Percentiles rank a stretch among this genome's conserved stretches.
Evolutionary conservation across 1,284 basidiomycete species (phyloP).

Genomic region (Ceratobasidium sp.): DNA sequence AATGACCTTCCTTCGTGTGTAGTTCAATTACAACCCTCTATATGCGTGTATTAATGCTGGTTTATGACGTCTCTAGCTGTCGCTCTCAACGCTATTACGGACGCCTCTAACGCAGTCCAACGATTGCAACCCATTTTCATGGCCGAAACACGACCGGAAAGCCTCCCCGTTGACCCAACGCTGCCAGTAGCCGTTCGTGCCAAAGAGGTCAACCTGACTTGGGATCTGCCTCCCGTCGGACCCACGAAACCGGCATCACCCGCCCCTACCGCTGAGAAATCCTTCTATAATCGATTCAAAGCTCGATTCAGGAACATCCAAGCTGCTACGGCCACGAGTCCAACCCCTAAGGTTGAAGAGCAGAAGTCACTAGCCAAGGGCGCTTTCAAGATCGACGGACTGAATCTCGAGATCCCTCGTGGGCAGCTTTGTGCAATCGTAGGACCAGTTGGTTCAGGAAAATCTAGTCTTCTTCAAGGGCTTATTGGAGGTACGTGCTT

Average conservation of each 20-base stretch:
- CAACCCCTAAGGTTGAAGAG: conserved; percentile 34
- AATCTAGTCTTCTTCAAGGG: conserved; percentile 80
- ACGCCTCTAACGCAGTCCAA: conserved; percentile 80
- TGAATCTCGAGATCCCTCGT: conserved; percentile 69
- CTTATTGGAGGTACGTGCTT: conserved; percentile 80
- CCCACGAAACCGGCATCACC: conserved; percentile 53
- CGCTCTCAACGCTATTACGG: conserved; percentile 80
- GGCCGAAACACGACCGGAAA: conserved; percentile 71
- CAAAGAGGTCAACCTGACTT: conserved; percentile 79
- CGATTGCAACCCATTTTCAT: conserved; percentile 80
- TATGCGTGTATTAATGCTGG: not conserved
- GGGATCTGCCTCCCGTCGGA: conserved; percentile 80
- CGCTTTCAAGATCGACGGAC: conserved; percentile 60
- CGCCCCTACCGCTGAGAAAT: conserved; percentile 54
- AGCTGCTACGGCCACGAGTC: conserved; percentile 46
- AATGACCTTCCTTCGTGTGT: conserved; percentile 78
- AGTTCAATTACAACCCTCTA: conserved; percentile 11
- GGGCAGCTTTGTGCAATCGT: conserved; percentile 75
- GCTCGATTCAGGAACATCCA: conserved; percentile 41
- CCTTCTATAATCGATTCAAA: conserved; percentile 67
- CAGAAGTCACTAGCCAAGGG: conserved; percentile 38
- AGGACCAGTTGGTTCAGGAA: conserved; percentile 76
- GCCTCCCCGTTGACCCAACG: conserved; percentile 60
- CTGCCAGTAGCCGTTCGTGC: conserved; percentile 75
- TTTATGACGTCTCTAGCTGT: conserved; percentile 65